These are phyloP conservation scores for Lachnellula suecica DNA, from an alignment of 2,329 filamentous ascomycete species.

Conservation along the genomic window DNA sequence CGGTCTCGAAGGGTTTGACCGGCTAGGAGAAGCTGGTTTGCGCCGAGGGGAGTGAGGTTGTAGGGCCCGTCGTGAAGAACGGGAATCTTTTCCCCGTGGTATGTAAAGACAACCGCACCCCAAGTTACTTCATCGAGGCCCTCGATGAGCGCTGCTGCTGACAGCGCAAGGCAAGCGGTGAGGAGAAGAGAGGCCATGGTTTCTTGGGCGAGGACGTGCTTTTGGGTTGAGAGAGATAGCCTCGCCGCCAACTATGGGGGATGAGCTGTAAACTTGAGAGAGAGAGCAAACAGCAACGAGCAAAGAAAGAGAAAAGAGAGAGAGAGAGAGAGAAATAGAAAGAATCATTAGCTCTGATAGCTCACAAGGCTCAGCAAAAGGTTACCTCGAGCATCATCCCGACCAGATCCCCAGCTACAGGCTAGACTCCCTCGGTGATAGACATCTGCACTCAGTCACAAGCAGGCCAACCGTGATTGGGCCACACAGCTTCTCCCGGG, in stretches of 20 bases:
- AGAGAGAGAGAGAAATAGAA: slow-evolving; percentile 1
- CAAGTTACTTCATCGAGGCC: slow-evolving; percentile 23
- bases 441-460: slow-evolving; percentile 9
- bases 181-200: slow-evolving; percentile 9
- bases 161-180: slow-evolving; percentile 14
- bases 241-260: not conserved
- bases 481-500: not conserved
- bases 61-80: slow-evolving; percentile 29
- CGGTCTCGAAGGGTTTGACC: slow-evolving; percentile 48
- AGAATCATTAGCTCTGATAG: not conserved
- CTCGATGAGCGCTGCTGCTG: slow-evolving; percentile 7
- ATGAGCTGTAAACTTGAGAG: not conserved
- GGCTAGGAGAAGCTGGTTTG: slow-evolving; percentile 50
- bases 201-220: not conserved
- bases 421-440: slow-evolving; percentile 1
- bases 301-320: not conserved
- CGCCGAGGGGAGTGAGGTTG: slow-evolving; percentile 51
- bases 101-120: slow-evolving; percentile 27
- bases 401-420: no score
- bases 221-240: not conserved
- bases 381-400: not conserved
- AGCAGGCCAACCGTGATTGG: not conserved
- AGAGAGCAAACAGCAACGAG: not conserved
- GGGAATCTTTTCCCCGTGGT: slow-evolving; percentile 55
- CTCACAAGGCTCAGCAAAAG: not conserved